Evolutionary conservation across 2,329 filamentous ascomycete species (phyloP).

Genomic region (Didymella exigua): DNA sequence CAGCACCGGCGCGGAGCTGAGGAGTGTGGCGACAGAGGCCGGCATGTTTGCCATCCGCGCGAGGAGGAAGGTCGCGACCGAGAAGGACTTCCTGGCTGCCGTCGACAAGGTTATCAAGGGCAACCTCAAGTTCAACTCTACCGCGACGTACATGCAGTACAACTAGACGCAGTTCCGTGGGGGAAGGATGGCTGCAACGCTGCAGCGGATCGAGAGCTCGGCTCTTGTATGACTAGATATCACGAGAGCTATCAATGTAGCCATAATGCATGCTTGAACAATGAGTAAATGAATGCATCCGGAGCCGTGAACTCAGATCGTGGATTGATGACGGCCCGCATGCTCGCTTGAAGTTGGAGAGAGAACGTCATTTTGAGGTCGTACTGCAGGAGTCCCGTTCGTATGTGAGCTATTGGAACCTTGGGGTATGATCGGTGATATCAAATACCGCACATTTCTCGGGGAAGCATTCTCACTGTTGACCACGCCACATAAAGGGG

Average conservation of each 20-base stretch:
- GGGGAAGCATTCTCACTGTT: too few relatives aligned
- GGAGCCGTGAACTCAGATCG: too few relatives aligned
- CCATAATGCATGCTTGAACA: conserved; percentile 7
- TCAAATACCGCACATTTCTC: too few relatives aligned
- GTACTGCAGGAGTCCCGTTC: too few relatives aligned
- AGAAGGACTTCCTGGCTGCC: conserved; percentile 97
- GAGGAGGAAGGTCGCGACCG: conserved; percentile 93
- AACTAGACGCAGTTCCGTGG: conserved; percentile 68
- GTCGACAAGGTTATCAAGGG: conserved; percentile 99
- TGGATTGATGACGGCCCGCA: too few relatives aligned
- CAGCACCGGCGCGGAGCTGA: conserved; percentile 91
- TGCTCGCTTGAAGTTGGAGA: too few relatives aligned
- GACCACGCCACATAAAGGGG: too few relatives aligned
- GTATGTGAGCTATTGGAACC: too few relatives aligned
- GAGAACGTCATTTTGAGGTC: too few relatives aligned
- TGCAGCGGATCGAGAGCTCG: neutral
- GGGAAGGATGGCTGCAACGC: neutral
- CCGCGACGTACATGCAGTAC: conserved; percentile 98
- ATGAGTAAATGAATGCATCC: neutral
- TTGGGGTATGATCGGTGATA: too few relatives aligned
- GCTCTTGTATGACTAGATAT: conserved; percentile 15
- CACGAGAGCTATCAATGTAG: conserved; percentile 12
- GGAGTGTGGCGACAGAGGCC: conserved; percentile 96
- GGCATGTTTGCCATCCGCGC: conserved; percentile 98
- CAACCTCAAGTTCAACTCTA: conserved; percentile 99